Conservation (phyloP, 768 basidiomycete species). For the Suillus ampliporus region DNA sequence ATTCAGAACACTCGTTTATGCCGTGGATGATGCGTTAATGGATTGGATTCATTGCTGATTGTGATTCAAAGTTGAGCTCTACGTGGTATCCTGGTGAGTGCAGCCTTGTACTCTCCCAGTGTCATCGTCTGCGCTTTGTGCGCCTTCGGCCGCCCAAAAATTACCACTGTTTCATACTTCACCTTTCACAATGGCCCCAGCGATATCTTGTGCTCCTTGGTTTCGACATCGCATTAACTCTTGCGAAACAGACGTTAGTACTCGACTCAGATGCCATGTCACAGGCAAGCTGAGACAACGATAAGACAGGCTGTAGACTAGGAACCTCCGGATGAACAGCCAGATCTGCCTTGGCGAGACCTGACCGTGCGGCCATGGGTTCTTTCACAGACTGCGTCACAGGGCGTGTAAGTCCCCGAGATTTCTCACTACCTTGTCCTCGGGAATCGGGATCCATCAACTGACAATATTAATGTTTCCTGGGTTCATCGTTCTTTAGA, state of each 20-base stretch:
- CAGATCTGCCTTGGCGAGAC: neutral
- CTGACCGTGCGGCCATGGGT: neutral
- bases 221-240: conserved; percentile 53
- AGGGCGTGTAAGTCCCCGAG: neutral
- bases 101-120: conserved; percentile 59
- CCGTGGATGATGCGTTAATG: conserved; percentile 21
- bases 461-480: neutral
- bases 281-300: neutral
- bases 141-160: conserved; percentile 35
- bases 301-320: neutral
- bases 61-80: conserved; percentile 33
- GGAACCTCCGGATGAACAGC: neutral
- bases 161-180: conserved; percentile 28
- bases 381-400: neutral
- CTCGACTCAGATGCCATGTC: neutral
- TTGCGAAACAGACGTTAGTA: neutral
- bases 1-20: conserved; percentile 14
- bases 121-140: conserved; percentile 42
- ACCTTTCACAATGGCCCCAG: conserved; percentile 16
- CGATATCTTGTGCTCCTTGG: conserved; percentile 12
- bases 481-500: too few species aligned
- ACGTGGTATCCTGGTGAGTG: conserved; percentile 51
- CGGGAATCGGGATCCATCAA: neutral
- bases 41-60: conserved; percentile 25
- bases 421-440: neutral